Base-by-base conservation (phyloP, 306 rosid species). In the Fragaria vesca region DNA sequence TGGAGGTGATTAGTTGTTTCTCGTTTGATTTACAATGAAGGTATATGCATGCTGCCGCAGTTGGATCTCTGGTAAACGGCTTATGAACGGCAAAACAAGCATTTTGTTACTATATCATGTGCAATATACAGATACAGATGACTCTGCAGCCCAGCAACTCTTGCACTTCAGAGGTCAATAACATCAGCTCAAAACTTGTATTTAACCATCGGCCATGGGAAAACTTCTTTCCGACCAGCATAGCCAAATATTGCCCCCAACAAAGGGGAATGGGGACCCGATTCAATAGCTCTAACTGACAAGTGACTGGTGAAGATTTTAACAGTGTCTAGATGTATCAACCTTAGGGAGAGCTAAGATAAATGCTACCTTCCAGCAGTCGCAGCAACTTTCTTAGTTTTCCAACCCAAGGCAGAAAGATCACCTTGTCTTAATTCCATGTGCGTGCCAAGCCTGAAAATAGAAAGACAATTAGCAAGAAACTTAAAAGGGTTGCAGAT, bases 391-490 rank as follows among this genome's bases (percentile, higher is more conserved):
- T 73, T 58, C 76, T 81, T 72, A 75, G 83, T 89, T 85, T 86
- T 87, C 93, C 95, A 88, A 76, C 90, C 95, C 83, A 94, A 80
- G 68, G 93, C 89, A 54, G 84, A 82, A 34, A 92, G 89, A 66
- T 92, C 90, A 6, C 90, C 62, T 78, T 86, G 89, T 76, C 84
- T 94, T 76, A 94, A 85, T 79, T 89, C 95, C 54, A 88, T 67
- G 83, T 92, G 87, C 84, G 83, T 90, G 83, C 98, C 97, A 76
- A 94, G 77, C 86, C 97, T 94, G 93, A 79, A 81, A 84, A 69
- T 65, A 52, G 28, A 55, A 30, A 51, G 61, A 48, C 47, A 66
- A 72, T 76, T 69, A 72, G 73, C 69, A 76, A 58, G 10, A 78
- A 71, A 21, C 48, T 71, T 60, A 69, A 42, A 30, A 21, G 6